phyloP scores from a whole-genome alignment of 306 rosid genomes.

The Macrotyloma uniflorum region DNA sequence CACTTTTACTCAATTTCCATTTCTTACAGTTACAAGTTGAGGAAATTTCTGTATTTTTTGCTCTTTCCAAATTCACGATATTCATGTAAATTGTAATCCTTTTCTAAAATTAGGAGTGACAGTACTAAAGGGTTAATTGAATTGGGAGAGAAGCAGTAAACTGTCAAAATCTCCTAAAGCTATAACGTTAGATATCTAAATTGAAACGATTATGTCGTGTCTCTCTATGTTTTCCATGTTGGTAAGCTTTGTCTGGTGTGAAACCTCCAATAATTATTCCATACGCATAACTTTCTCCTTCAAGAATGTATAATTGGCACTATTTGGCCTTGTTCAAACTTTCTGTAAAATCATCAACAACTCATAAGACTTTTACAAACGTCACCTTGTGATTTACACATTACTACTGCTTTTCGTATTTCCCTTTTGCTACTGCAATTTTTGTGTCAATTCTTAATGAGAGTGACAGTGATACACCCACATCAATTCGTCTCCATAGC shows the following conservation, averaged over 20 bases:
- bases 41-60: neutral
- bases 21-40: neutral
- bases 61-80: constrained; percentile 27
- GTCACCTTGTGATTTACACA: neutral
- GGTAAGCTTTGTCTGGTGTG: neutral
- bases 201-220: constrained; percentile 22
- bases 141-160: neutral
- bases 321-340: constrained; percentile 31
- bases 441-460: constrained; percentile 31
- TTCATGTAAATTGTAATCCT: neutral
- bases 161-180: constrained; percentile 28
- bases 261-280: constrained; percentile 7
- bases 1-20: constrained; percentile 9
- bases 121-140: neutral
- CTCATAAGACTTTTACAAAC: neutral
- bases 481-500: constrained; percentile 1
- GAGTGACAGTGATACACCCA: constrained; percentile 26
- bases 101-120: constrained; percentile 14
- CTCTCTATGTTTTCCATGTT: constrained; percentile 17
- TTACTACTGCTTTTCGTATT: neutral
- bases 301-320: neutral
- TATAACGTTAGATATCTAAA: constrained; percentile 4
- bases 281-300: constrained; percentile 17
- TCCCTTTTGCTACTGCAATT: constrained; percentile 3
- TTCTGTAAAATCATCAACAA: neutral